phyloP scores from a whole-genome alignment of 768 basidiomycete genomes.

The Lepiota venenata region DNA sequence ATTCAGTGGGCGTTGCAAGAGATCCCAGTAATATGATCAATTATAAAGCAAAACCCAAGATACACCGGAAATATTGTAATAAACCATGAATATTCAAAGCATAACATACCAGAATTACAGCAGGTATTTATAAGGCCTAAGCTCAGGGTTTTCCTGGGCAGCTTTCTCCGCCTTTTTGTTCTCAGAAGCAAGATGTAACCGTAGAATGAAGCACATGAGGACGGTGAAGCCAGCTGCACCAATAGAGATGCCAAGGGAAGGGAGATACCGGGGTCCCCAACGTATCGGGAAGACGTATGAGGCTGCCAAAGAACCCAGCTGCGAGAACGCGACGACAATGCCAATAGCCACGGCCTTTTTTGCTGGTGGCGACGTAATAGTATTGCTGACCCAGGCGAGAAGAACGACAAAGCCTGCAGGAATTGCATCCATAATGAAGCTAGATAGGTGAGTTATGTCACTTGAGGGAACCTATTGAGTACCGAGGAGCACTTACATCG shows the following conservation, averaged over 20 bases:
- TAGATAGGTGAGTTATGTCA: background rate
- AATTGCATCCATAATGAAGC: slow-evolving; percentile 26
- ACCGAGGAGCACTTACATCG: slow-evolving; percentile 34
- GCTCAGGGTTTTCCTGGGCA: background rate
- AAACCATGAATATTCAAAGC: background rate
- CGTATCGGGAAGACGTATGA: slow-evolving; percentile 50
- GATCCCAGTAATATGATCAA: slow-evolving; percentile 9
- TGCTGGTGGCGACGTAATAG: slow-evolving; percentile 55
- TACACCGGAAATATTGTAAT: slow-evolving; percentile 16
- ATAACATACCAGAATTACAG: background rate
- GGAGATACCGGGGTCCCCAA: slow-evolving; percentile 51
- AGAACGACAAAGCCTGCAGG: slow-evolving; percentile 46
- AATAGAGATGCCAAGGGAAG: slow-evolving; percentile 57
- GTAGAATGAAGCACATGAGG: slow-evolving; percentile 29
- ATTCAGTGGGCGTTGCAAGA: no score
- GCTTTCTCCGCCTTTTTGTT: slow-evolving; percentile 23
- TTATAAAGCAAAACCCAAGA: slow-evolving; percentile 19
- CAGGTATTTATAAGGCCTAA: slow-evolving; percentile 1
- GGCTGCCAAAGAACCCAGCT: slow-evolving; percentile 55
- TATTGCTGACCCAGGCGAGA: slow-evolving; percentile 23
- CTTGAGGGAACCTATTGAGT: no score
- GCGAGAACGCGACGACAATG: slow-evolving; percentile 60
- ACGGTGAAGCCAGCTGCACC: slow-evolving; percentile 37
- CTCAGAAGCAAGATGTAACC: slow-evolving; percentile 21
- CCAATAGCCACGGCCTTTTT: slow-evolving; percentile 70